Base-by-base conservation (phyloP, 2,329 filamentous ascomycete genomes). In the Fusarium humuli region DNA sequence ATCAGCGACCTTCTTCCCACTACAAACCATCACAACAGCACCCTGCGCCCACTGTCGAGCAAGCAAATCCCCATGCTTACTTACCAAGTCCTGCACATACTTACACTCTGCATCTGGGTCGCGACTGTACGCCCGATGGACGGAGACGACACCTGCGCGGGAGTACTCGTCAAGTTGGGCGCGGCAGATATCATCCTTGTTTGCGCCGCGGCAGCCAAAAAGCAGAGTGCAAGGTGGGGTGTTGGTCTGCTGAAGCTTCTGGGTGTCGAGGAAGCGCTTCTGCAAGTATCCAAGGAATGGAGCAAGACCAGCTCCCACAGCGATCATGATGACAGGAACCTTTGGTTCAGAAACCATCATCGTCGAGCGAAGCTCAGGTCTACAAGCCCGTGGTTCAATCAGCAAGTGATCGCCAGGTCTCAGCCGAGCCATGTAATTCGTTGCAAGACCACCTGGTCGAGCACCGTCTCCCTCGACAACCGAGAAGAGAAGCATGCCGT, bases 311-410 rank as follows among this genome's bases (percentile, higher is more conserved):
- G 61, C 59, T 0, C 61, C 61, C 0, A 64, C 61, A 2, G 61
- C 59, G 4, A 64, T 64, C 59, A 64, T 64, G 20, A 64, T 34
- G 16, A 64, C 23, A 1, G 61, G 61, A 1, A 64, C 61, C 7
- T 44, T 37, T 6, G 30, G 59, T 3, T 64, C 59, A 12, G 41
- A n/a, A 22, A 22, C 8, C 1, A 32, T 32, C 49, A 64, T 57
- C 0, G 60, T 50, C 2, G 14, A 16, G 4, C 61, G 49, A 2
- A 64, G 20, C 6, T 64, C 61, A 0, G 13, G 11, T 3, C 34
- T 48, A 1, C 61, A 64, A 13, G 61, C 29, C 5, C 61, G 59
- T 0, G 49, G 59, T 3, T 64, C 59, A 0, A 64, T 29, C 1
- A 64, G 14, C 0, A 64, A 22, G 12, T 18, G 44, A 40, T 64